Percentiles rank a stretch among this genome's conserved stretches.
Evolutionary conservation across 306 rosid genomes (phyloP).

Genomic region (Cicer pinnatifidum): DNA sequence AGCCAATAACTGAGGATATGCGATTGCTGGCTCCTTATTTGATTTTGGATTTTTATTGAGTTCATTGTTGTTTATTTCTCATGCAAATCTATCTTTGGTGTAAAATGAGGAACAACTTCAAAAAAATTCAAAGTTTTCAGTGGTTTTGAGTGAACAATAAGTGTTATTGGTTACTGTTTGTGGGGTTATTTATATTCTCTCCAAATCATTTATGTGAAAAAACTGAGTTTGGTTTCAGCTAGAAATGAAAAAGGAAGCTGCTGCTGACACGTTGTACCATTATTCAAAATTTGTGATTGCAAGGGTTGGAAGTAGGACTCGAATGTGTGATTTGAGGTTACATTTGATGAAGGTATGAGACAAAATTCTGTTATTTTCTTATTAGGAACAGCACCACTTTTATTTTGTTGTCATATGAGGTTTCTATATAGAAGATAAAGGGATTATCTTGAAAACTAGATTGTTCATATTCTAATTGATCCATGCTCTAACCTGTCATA

Average conservation of each 20-base stretch:
- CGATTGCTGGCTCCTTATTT: not conserved
- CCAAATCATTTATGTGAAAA: slow-evolving; percentile 30
- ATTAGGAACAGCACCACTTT: not conserved
- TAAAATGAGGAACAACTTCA: slow-evolving; percentile 27
- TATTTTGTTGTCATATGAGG: slow-evolving; percentile 6
- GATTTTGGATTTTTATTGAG: slow-evolving; percentile 16
- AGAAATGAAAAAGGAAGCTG: slow-evolving; percentile 81
- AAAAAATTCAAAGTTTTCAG: slow-evolving; percentile 3
- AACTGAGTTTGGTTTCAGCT: slow-evolving; percentile 51
- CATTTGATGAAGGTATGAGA: slow-evolving; percentile 89
- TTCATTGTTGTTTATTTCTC: not conserved
- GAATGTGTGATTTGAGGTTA: slow-evolving; percentile 81
- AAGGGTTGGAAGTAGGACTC: slow-evolving; percentile 71
- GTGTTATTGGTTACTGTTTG: not conserved
- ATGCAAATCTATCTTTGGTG: slow-evolving; percentile 26
- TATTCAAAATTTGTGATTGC: slow-evolving; percentile 89
- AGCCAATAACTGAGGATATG: slow-evolving; percentile 21
- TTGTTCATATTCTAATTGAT: slow-evolving; percentile 14
- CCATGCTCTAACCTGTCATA: slow-evolving; percentile 17
- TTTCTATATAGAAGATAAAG: slow-evolving; percentile 32
- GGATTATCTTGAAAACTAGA: slow-evolving; percentile 18
- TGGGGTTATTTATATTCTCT: slow-evolving; percentile 25
- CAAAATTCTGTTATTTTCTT: slow-evolving; percentile 32
- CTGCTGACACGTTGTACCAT: slow-evolving; percentile 81
- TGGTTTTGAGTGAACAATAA: slow-evolving; percentile 30